These are phyloP conservation scores for Phytopythium litorale DNA, from an alignment of 352 stramenopile genomes.

Conservation along the genomic window DNA sequence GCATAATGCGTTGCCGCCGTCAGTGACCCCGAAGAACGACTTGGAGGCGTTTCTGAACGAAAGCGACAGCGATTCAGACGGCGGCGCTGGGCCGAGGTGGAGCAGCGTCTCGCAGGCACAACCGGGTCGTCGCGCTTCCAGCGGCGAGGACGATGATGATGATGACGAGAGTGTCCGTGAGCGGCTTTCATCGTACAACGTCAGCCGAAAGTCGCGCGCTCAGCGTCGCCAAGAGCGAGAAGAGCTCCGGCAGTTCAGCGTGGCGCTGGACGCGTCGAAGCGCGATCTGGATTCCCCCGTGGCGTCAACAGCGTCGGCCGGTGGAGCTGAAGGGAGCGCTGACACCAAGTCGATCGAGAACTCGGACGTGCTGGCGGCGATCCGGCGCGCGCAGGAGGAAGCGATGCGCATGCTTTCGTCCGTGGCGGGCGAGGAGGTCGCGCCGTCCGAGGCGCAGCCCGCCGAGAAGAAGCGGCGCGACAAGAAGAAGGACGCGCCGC, in stretches of 20 bases:
- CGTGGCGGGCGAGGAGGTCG: background rate
- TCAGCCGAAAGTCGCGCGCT: conserved; percentile 32
- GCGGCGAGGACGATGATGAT: conserved; percentile 34
- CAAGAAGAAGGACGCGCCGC: conserved; percentile 21
- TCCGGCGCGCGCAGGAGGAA: conserved; percentile 61
- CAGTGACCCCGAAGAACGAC: conserved; percentile 24
- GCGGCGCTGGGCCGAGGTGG: conserved; percentile 6
- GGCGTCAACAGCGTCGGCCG: background rate
- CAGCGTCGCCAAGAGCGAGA: conserved; percentile 38
- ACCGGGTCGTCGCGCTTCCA: conserved; percentile 11
- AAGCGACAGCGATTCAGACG: conserved; percentile 52
- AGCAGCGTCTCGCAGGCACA: background rate
- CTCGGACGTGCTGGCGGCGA: conserved; percentile 60
- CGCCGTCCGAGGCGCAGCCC: background rate
- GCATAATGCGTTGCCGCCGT: background rate
- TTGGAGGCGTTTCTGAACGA: conserved; percentile 66
- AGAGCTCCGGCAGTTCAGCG: conserved; percentile 33
- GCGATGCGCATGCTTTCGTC: conserved; percentile 54
- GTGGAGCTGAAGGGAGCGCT: conserved; percentile 1
- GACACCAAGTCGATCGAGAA: conserved; percentile 21
- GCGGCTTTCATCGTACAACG: conserved; percentile 51
- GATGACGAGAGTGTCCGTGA: conserved; percentile 14
- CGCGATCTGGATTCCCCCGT: background rate
- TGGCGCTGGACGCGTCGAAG: conserved; percentile 17
- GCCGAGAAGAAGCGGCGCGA: conserved; percentile 28